Percentiles rank a stretch among this genome's conserved stretches.
Conservation (phyloP, 2,329 filamentous ascomycete species). For the Colletotrichum orchidophilum region DNA sequence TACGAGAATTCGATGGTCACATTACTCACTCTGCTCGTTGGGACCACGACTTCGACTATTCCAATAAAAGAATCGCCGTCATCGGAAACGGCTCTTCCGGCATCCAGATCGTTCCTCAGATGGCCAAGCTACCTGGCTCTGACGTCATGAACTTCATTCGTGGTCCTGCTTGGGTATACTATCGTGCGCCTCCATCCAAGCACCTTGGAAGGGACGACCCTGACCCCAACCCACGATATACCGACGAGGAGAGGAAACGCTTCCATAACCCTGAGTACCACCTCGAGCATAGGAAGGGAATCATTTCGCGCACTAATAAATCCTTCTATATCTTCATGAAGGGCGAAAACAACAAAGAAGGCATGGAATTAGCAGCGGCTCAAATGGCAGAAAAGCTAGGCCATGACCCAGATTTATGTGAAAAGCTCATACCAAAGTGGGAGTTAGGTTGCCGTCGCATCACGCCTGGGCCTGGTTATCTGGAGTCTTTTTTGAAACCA, state of each 20-base stretch:
- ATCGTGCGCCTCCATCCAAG: slow-evolving; percentile 43
- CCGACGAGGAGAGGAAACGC: slow-evolving; percentile 52
- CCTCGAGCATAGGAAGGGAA: slow-evolving; percentile 55
- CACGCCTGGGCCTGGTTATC: slow-evolving; percentile 36
- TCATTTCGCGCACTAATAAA: slow-evolving; percentile 38
- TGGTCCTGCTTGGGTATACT: slow-evolving; percentile 47
- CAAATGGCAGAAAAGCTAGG: slow-evolving; percentile 52
- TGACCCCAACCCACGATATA: slow-evolving; percentile 39
- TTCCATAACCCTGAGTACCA: slow-evolving; percentile 46
- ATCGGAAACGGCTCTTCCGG: background rate
- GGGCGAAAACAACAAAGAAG: slow-evolving; percentile 30
- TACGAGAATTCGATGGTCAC: slow-evolving; percentile 47
- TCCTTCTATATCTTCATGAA: slow-evolving; percentile 50
- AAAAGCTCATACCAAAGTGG: slow-evolving; percentile 15
- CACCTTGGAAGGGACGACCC: slow-evolving; percentile 41
- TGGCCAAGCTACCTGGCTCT: background rate
- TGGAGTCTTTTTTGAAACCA: slow-evolving; percentile 34
- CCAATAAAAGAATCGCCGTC: slow-evolving; percentile 36
- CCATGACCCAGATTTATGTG: slow-evolving; percentile 2
- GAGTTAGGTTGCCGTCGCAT: slow-evolving; percentile 36
- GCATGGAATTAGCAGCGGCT: slow-evolving; percentile 56
- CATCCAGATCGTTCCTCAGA: background rate
- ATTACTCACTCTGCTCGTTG: slow-evolving; percentile 48
- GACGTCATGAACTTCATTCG: slow-evolving; percentile 42
- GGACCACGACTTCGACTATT: slow-evolving; percentile 41